Percentiles rank a stretch among this genome's conserved stretches.
phyloP scores from a whole-genome alignment of 1,284 basidiomycete species.

The Leccinum pallidistipes region DNA sequence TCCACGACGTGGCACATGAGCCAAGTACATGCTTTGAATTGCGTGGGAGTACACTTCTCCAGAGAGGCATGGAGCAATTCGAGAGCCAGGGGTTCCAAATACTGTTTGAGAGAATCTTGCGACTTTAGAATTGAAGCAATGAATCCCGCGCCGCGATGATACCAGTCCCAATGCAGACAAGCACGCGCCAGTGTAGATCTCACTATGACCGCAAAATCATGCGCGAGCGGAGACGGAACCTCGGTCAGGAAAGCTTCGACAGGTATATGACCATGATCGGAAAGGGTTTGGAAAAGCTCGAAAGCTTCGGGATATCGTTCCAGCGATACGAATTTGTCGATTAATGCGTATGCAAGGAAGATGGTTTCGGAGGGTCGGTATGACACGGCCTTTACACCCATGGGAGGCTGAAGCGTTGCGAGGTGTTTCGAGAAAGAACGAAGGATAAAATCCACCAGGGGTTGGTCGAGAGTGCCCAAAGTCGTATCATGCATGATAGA shows the following conservation, averaged over 20 bases:
- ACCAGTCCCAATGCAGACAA: slow-evolving; percentile 52
- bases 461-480: slow-evolving; percentile 14
- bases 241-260: slow-evolving; percentile 39
- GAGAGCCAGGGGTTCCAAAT: slow-evolving; percentile 24
- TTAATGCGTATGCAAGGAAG: slow-evolving; percentile 26
- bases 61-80: slow-evolving; percentile 44
- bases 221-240: slow-evolving; percentile 33
- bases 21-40: slow-evolving; percentile 34
- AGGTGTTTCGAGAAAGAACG: slow-evolving; percentile 25
- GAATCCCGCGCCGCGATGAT: slow-evolving; percentile 39
- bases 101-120: slow-evolving; percentile 30
- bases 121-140: slow-evolving; percentile 37
- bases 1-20: slow-evolving; percentile 34
- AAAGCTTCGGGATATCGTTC: slow-evolving; percentile 37
- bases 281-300: slow-evolving; percentile 46
- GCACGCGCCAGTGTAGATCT: slow-evolving; percentile 46
- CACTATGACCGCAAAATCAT: slow-evolving; percentile 45
- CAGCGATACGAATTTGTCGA: slow-evolving; percentile 37
- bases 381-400: slow-evolving; percentile 19
- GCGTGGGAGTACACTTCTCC: slow-evolving; percentile 29
- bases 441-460: slow-evolving; percentile 22
- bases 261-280: slow-evolving; percentile 35
- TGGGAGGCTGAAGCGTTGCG: slow-evolving; percentile 16
- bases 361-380: slow-evolving; percentile 28
- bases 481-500: slow-evolving; percentile 20